These are phyloP conservation scores for Lactifluus volemus DNA, from an alignment of 768 basidiomycete genomes.

Conservation along the genomic window DNA sequence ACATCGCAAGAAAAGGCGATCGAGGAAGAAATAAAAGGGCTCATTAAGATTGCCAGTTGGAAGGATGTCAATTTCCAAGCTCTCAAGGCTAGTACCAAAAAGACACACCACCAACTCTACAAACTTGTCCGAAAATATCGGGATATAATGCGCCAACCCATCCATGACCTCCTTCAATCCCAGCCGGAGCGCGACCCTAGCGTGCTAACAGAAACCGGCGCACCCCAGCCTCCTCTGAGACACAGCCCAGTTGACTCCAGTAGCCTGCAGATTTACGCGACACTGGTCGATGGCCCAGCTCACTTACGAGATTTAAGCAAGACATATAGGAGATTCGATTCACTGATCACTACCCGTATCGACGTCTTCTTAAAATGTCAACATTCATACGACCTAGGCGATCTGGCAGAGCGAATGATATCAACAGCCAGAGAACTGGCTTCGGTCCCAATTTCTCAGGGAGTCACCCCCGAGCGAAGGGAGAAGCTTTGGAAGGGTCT, in stretches of 20 bases:
- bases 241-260: neutral
- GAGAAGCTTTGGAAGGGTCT: constrained; percentile 65
- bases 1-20: constrained; percentile 45
- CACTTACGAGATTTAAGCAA: constrained; percentile 41
- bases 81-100: constrained; percentile 82
- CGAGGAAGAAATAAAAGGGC: constrained; percentile 74
- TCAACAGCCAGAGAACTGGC: constrained; percentile 50
- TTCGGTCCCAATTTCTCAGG: constrained; percentile 33
- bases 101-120: constrained; percentile 86
- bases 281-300: constrained; percentile 17
- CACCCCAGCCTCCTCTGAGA: neutral
- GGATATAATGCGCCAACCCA: constrained; percentile 74
- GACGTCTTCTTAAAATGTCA: constrained; percentile 33
- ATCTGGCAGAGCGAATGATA: constrained; percentile 56
- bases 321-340: constrained; percentile 44
- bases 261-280: neutral
- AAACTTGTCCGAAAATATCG: constrained; percentile 87
- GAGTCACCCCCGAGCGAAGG: constrained; percentile 39
- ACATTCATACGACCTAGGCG: constrained; percentile 40
- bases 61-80: constrained; percentile 95
- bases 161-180: constrained; percentile 31
- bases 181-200: neutral
- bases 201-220: neutral
- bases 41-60: constrained; percentile 97
- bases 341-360: constrained; percentile 36